Percentiles rank a stretch among this genome's conserved stretches.
phyloP scores from a whole-genome alignment of 306 rosid species.

The Urtica urens region DNA sequence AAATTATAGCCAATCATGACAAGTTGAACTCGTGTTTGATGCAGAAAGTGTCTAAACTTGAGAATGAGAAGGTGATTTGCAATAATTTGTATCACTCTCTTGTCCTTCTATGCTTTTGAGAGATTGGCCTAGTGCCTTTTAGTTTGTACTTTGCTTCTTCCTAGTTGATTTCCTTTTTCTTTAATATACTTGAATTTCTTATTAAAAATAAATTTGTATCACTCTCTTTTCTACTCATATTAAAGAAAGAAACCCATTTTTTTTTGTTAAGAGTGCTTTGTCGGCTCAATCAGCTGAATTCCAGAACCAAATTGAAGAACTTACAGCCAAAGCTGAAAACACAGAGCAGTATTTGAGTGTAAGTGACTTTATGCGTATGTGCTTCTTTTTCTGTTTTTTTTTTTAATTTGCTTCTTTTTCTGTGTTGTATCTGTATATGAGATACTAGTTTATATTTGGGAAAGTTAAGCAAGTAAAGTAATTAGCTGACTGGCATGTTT shows the following conservation, averaged over 20 bases:
- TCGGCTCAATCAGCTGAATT: slow-evolving; percentile 44
- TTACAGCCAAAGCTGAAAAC: slow-evolving; percentile 37
- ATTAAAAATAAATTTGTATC: slow-evolving; percentile 5
- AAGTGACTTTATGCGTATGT: slow-evolving; percentile 18
- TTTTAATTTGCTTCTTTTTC: too few species aligned
- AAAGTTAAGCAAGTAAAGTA: too few species aligned
- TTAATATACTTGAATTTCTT: too few species aligned
- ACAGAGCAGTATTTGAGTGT: slow-evolving; percentile 41
- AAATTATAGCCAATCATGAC: slow-evolving; percentile 29
- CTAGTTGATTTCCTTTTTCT: too few species aligned
- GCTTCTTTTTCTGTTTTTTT: not conserved
- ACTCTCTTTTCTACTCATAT: slow-evolving; percentile 9
- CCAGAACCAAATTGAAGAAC: slow-evolving; percentile 47
- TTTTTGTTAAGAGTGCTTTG: slow-evolving; percentile 41
- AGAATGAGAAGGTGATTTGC: slow-evolving; percentile 64
- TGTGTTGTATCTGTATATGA: too few species aligned
- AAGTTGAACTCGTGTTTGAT: slow-evolving; percentile 42
- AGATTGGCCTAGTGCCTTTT: too few species aligned
- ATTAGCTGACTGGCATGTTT: slow-evolving; percentile 2
- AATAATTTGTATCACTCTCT: slow-evolving; percentile 5
- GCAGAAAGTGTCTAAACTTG: slow-evolving; percentile 45
- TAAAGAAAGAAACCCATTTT: slow-evolving; percentile 16
- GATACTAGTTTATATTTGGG: too few species aligned
- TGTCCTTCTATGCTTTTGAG: slow-evolving; percentile 10
- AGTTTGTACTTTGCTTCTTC: too few species aligned